Base-by-base conservation (phyloP, 108 stramenopile genomes). In the Pseudonitzschia multiseries region DNA sequence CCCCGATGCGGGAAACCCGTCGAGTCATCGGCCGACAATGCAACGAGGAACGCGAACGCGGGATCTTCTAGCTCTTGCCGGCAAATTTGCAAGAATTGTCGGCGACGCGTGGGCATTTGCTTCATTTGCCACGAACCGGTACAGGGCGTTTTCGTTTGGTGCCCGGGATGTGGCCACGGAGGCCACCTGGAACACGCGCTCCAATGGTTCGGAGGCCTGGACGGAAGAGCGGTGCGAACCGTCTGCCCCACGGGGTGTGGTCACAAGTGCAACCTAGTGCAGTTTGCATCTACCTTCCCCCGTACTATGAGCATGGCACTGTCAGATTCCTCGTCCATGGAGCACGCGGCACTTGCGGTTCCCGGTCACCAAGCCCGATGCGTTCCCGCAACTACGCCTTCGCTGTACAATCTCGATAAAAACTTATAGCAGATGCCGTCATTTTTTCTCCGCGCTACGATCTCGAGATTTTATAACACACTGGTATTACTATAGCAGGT, bases 91-190 rank as follows among this genome's bases (percentile, higher is more conserved):
- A 87, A 81, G 70, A 87, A 79, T 51, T 94, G 93, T 53, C 83
- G 89, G 48, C 64, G 87, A 40, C 83, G 78, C 28, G 84, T 94
- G 42, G 93, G 91, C 14, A 42, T 87, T 14, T 94, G 93, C 56
- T 94, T 90, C 68, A 64, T 94, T 10, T 94, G 93, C 52, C 91
- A 92, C 40, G 83, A 92, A 69, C 87, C 90, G 20, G 93, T 94
- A 14, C 86, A 81, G 71, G 91, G 89, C 15, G 73, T 94, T 22
- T 92, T 83, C 83, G 89, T 94, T 21, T 94, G 89, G 91, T 94
- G 93, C 51, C 93, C 91, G n/a, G 93, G 93, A 54, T 94, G 93
- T 56, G 93, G 90, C 57, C 83, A 84, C 44, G 85, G 87, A 28
- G 83, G 86, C 20, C 85, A 86, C 46, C 44, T 92, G 61, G 87